phyloP scores from a whole-genome alignment of 139 green algal species.

The Zygnema cylindricum region DNA sequence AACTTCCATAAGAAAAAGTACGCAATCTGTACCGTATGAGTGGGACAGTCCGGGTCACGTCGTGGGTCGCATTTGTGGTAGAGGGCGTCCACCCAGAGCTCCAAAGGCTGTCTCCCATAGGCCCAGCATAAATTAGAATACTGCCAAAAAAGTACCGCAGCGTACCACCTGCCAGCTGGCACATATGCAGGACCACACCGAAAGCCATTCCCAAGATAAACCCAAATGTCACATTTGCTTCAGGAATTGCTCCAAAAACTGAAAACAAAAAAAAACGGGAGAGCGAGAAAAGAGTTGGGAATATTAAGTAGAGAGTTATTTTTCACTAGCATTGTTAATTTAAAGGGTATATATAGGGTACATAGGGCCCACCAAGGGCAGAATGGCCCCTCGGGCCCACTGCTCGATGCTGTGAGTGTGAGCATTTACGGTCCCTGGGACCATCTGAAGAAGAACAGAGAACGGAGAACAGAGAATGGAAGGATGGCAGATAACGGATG shows the following conservation, averaged over 20 bases:
- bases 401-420: slow-evolving; percentile 61
- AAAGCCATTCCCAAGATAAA: no score
- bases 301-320: neutral
- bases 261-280: neutral
- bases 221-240: no score
- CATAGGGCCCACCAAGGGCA: no score
- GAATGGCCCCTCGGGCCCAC: slow-evolving; percentile 50
- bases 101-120: slow-evolving; percentile 36
- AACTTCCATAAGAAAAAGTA: no score
- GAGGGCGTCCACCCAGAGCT: slow-evolving; percentile 52
- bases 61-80: slow-evolving; percentile 30
- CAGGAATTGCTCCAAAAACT: neutral
- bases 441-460: slow-evolving; percentile 22
- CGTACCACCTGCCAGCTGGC: no score
- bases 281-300: neutral
- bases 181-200: no score
- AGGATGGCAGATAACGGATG: no score
- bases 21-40: slow-evolving; percentile 13
- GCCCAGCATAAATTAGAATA: no score
- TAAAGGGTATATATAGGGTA: no score
- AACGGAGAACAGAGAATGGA: no score
- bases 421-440: slow-evolving; percentile 55
- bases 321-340: neutral
- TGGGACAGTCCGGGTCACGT: slow-evolving; percentile 24
- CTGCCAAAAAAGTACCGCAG: no score